Evolutionary conservation across 805 yeast species (phyloP).

Genomic region (Grigorovia humatica): DNA sequence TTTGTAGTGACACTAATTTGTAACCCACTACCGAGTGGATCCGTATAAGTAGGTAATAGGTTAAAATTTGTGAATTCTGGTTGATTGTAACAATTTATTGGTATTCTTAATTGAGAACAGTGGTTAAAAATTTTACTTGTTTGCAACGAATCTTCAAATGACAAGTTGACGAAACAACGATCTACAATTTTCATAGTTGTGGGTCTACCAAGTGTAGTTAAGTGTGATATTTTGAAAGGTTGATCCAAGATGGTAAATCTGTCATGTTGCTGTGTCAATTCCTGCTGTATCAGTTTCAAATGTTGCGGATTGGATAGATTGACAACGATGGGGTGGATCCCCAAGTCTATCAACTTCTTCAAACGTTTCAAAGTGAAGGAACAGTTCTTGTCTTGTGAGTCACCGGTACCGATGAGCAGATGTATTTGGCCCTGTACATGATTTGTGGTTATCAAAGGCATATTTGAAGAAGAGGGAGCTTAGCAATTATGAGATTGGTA

Average conservation of each 20-base stretch:
- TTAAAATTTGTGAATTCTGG: conserved; percentile 69
- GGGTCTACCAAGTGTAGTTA: conserved; percentile 48
- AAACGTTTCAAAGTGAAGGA: conserved; percentile 35
- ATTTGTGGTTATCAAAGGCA: conserved; percentile 33
- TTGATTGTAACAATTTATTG: conserved; percentile 69
- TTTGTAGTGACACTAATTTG: conserved; percentile 77
- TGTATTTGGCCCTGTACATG: conserved; percentile 43
- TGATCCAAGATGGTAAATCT: conserved; percentile 26
- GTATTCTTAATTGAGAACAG: conserved; percentile 61
- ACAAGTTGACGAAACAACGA: conserved; percentile 55
- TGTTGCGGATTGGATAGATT: conserved; percentile 20
- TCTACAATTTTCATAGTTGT: conserved; percentile 62
- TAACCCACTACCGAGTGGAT: conserved; percentile 49
- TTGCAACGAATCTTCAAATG: conserved; percentile 21
- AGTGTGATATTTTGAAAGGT: conserved; percentile 33
- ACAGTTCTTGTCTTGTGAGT: conserved; percentile 3
- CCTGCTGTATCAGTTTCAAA: conserved; percentile 14
- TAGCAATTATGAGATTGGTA: not conserved
- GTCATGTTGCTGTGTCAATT: conserved; percentile 15
- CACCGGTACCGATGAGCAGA: conserved; percentile 42
- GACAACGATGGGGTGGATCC: conserved; percentile 47
- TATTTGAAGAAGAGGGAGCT: not conserved
- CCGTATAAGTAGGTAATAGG: conserved; percentile 55
- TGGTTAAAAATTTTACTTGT: conserved; percentile 35
- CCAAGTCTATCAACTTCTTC: conserved; percentile 37